Evolutionary conservation across 106 monocot genomes (phyloP).

Genomic region (Dactylorhiza incarnata): DNA sequence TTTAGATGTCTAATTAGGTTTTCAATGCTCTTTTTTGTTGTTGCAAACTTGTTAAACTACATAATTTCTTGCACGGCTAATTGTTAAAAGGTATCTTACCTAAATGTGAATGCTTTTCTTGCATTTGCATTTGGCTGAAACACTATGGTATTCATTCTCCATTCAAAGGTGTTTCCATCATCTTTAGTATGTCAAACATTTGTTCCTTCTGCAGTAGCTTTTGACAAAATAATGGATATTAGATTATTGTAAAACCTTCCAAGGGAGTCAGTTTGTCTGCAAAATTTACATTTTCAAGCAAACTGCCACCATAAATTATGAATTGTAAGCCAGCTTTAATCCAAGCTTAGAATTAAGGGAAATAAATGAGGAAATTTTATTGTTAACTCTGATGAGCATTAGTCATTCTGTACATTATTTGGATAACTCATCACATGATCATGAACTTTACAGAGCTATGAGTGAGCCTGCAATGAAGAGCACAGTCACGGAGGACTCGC

Average conservation of each 20-base stretch:
- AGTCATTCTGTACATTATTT: not conserved
- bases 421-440: not conserved
- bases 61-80: not conserved
- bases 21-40: not conserved
- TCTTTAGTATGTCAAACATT: not conserved
- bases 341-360: not conserved
- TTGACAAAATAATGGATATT: not conserved
- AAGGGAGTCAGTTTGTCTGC: not conserved
- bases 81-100: not conserved
- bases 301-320: not conserved
- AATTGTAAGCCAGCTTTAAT: not conserved
- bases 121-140: not conserved
- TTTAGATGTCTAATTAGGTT: not conserved
- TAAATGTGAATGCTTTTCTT: not conserved
- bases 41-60: not conserved
- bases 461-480: not conserved
- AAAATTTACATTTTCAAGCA: not conserved
- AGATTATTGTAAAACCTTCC: not conserved
- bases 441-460: constrained; percentile 1
- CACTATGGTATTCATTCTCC: not conserved
- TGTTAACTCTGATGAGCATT: not conserved
- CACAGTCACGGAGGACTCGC: not conserved
- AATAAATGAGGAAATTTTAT: not conserved
- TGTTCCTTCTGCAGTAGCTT: not conserved
- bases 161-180: not conserved